A percentile compares a stretch with the other conserved stretches of the same genome.
Evolutionary conservation across 2,329 filamentous ascomycete genomes (phyloP).

Genomic region (Microcyclospora tardicrescens): DNA sequence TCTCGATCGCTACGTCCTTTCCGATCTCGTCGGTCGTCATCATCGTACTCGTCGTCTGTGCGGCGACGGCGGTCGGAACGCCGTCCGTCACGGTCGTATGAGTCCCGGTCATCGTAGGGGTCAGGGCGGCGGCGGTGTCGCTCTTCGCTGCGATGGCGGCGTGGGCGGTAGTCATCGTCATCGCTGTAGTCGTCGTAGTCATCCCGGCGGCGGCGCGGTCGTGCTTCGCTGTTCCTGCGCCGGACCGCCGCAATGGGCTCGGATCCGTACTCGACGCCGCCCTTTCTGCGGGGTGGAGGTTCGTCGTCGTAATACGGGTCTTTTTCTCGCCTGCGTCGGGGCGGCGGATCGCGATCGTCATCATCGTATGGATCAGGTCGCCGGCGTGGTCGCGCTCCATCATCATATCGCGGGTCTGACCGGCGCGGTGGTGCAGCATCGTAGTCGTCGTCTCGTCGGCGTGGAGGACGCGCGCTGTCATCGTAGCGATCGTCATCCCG

Average conservation of each 20-base stretch:
- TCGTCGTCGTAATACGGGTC: conserved; percentile 13
- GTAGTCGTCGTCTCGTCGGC: conserved; percentile 8
- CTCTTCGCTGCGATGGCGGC: conserved; percentile 10
- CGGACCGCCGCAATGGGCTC: conserved; percentile 14
- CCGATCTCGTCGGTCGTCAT: conserved; percentile 7
- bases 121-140: conserved; percentile 10
- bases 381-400: conserved; percentile 1
- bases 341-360: conserved; percentile 7
- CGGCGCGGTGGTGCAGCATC: conserved; percentile 14
- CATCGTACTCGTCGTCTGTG: conserved; percentile 6
- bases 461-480: conserved; percentile 3
- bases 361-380: background rate
- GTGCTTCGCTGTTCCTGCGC: conserved; percentile 11
- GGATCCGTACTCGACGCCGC: conserved; percentile 18
- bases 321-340: conserved; percentile 2
- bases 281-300: conserved; percentile 14
- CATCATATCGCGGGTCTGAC: conserved; percentile 3
- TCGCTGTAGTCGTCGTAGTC: conserved; percentile 14
- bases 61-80: conserved; percentile 6
- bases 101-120: conserved; percentile 11
- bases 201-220: conserved; percentile 10
- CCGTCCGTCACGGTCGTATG: conserved; percentile 1
- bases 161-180: conserved; percentile 7
- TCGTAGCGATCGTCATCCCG: conserved; percentile 2
- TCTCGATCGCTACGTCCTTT: conserved; percentile 3